These are phyloP conservation scores for Cardiosporidium cionae DNA, from an alignment of 169 alveolate genomes.

Conservation along the genomic window DNA sequence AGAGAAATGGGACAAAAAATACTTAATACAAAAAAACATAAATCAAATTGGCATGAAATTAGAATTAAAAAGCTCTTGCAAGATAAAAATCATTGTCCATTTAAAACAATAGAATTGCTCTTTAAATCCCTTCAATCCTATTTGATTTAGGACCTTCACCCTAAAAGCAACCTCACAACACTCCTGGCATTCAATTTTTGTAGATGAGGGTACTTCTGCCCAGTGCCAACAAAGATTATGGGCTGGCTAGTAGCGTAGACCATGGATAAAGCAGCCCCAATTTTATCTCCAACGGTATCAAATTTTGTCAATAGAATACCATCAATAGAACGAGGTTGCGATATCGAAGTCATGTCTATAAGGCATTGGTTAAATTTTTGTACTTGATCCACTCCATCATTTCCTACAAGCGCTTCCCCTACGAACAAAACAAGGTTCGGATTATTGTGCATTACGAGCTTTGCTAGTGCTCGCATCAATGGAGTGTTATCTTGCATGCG, in stretches of 20 bases:
- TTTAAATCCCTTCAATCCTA: too few relatives aligned
- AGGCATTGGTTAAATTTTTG: slow-evolving; percentile 90
- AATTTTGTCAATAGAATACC: slow-evolving; percentile 97
- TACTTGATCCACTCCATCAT: slow-evolving; percentile 98
- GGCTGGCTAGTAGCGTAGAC: slow-evolving; percentile 98
- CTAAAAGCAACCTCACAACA: too few relatives aligned
- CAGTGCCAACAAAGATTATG: slow-evolving; percentile 98
- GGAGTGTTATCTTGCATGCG: slow-evolving; percentile 99
- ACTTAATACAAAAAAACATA: too few relatives aligned
- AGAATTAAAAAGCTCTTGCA: too few relatives aligned
- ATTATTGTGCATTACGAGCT: slow-evolving; percentile 86
- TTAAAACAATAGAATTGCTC: too few relatives aligned
- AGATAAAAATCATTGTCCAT: too few relatives aligned
- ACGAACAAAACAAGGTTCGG: slow-evolving; percentile 96
- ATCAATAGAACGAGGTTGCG: slow-evolving; percentile 88
- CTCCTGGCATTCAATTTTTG: slow-evolving; percentile 77
- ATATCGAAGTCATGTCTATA: slow-evolving; percentile 35
- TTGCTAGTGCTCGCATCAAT: slow-evolving; percentile 93
- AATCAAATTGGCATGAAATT: too few relatives aligned
- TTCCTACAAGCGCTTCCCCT: slow-evolving; percentile 99
- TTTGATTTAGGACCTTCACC: too few relatives aligned
- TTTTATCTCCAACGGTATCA: slow-evolving; percentile 77
- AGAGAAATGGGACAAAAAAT: too few relatives aligned
- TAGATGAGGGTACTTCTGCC: slow-evolving; percentile 96
- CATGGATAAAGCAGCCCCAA: slow-evolving; percentile 99